Conservation (phyloP, 169 alveolate genomes). For the Plasmodium inui region DNA sequence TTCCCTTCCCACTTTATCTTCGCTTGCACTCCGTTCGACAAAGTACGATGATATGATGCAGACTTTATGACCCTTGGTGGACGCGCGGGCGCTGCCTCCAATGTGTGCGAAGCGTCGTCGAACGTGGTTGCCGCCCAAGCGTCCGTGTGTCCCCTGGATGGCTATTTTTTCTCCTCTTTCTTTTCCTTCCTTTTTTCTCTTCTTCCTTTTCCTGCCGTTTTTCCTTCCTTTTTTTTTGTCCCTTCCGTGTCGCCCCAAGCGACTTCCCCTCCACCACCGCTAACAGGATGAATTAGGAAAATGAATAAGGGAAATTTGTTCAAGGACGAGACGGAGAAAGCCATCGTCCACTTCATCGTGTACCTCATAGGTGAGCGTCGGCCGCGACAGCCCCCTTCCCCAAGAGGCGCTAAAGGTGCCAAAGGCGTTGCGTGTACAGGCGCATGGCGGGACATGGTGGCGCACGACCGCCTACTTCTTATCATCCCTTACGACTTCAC, state of each 20-base stretch:
- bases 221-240: neutral
- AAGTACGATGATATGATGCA: neutral
- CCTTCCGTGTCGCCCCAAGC: neutral
- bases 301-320: constrained; percentile 65
- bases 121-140: neutral
- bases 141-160: neutral
- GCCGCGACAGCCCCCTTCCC: neutral
- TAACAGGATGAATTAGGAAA: constrained; percentile 47
- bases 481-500: neutral
- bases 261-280: neutral
- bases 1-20: neutral
- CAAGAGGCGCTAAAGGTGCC: neutral
- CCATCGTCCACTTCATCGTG: constrained; percentile 79
- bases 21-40: neutral
- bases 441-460: neutral
- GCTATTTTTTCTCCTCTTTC: neutral
- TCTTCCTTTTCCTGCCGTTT: neutral
- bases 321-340: constrained; percentile 77
- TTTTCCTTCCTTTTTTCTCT: neutral
- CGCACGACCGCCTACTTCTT: too few species aligned
- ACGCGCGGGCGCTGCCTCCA: neutral
- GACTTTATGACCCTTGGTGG: neutral
- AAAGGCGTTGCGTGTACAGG: neutral
- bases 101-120: neutral
- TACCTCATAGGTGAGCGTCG: constrained; percentile 54